Base-by-base conservation (phyloP, 495 filamentous ascomycete species). In the Penicillium steckii region DNA sequence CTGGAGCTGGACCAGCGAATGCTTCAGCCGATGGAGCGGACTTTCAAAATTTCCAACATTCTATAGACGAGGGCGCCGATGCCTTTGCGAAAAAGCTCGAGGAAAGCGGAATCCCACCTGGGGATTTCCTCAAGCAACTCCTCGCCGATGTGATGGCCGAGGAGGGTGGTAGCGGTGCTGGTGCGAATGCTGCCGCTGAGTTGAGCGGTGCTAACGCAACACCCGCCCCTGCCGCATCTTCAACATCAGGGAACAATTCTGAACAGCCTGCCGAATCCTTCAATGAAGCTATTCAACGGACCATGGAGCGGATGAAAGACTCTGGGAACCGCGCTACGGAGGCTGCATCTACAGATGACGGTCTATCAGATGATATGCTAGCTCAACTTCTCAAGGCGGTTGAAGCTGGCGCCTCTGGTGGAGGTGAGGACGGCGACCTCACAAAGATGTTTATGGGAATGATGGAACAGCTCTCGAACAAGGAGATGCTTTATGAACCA, bases 401-500 rank as follows among this genome's bases (percentile, higher is more conserved):
- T 55, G 75, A 80, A 44, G 80, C 78, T 8, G 81, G 79, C 1
- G 75, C 81, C 2, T 80, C 72, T 4, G 86, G 83, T 13, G 84
- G 78, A 13, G 86, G 81, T 15, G 79, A 77, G 48, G 91, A 97
- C 18, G 91, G 92, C 49, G 91, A 95, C 53, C 86, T 97, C 59
- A 88, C 86, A 22, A 92, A 94, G 70, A 88, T 97, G 85, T 79
- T 97, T 25, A 77, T 95, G 76, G 89, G 87, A 23, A 96, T 97
- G 90, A 97, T 98, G 92, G 90, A 97, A 69, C 91, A 98, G 68
- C 75, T 98, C 49, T 97, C 94, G 2, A 95, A 94, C 64, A 97
- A 96, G 75, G 94, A 98, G 62, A 96, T 98, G 51, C 73, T 98
- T 37, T 97, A 98, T 61, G 92, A 97, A 72, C 94, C 94, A 13